These are phyloP conservation scores for Thuja plicata DNA, from an alignment of 83 land plant species.

Conservation along the genomic window DNA sequence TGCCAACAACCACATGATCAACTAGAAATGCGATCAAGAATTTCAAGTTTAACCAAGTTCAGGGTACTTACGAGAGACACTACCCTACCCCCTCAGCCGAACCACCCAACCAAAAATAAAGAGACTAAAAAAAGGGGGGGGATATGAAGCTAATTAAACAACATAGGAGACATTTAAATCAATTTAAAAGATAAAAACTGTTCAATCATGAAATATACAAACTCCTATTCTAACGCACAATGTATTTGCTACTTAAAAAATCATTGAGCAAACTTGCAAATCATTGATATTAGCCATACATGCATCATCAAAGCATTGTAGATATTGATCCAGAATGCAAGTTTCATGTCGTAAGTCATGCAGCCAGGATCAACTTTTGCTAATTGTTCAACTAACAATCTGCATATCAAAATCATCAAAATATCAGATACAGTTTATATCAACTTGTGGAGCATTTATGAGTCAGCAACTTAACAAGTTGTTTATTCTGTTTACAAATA, in stretches of 20 bases:
- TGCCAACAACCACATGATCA: not conserved
- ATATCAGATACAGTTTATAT: not conserved
- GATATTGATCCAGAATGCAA: slow-evolving; percentile 87
- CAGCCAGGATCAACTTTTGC: slow-evolving; percentile 63
- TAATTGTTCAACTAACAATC: slow-evolving; percentile 76
- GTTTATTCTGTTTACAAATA: not conserved
- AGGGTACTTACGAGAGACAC: not conserved
- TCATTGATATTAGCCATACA: slow-evolving; percentile 34
- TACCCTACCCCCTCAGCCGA: not conserved
- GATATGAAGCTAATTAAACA: not conserved
- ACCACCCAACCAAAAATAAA: not conserved
- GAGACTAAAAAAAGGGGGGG: not conserved
- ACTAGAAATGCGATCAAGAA: not conserved
- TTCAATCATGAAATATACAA: not conserved
- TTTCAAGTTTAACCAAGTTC: not conserved
- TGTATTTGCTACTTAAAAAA: slow-evolving; percentile 4
- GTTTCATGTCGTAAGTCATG: slow-evolving; percentile 54
- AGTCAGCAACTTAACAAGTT: not conserved
- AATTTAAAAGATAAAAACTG: not conserved
- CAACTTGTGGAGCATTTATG: not conserved
- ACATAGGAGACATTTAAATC: not conserved
- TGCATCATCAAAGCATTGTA: slow-evolving; percentile 92
- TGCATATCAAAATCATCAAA: slow-evolving; percentile 20
- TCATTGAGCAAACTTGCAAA: not conserved
- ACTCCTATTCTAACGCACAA: not conserved